phyloP scores from a whole-genome alignment of 106 monocot genomes.

The Alisma plantagoaquatica region DNA sequence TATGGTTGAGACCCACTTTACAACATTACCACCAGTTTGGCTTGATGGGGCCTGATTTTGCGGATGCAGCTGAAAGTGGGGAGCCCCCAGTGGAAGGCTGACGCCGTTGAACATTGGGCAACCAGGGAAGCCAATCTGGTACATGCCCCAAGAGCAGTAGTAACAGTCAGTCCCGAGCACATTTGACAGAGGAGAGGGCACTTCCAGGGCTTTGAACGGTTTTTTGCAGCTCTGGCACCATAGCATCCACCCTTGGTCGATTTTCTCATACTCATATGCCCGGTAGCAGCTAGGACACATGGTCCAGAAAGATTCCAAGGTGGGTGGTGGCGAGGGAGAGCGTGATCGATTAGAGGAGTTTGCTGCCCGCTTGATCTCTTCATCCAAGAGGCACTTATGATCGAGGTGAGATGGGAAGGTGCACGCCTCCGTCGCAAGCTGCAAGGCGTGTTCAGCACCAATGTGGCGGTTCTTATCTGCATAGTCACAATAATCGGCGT shows the following conservation, averaged over 20 bases:
- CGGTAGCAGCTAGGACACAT: conserved; percentile 44
- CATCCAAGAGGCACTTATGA: conserved; percentile 33
- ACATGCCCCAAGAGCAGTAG: conserved; percentile 74
- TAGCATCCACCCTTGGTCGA: conserved; percentile 19
- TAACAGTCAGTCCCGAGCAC: conserved; percentile 68
- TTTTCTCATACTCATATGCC: conserved; percentile 46
- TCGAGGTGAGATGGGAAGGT: conserved; percentile 27
- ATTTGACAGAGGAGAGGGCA: conserved; percentile 33
- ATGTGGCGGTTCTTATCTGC: conserved; percentile 6
- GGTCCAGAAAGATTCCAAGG: conserved; percentile 47
- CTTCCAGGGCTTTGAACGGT: conserved; percentile 32
- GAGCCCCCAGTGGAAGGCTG: conserved; percentile 9
- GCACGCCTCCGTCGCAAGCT: conserved; percentile 24
- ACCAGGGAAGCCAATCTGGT: conserved; percentile 55
- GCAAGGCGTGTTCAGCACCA: conserved; percentile 14
- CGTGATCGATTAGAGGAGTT: neutral
- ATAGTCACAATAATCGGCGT: conserved; percentile 28
- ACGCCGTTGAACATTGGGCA: conserved; percentile 10
- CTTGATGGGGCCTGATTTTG: too few relatives aligned
- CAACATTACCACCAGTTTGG: too few relatives aligned
- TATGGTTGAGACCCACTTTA: too few relatives aligned
- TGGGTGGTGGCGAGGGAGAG: neutral
- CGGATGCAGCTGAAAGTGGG: too few relatives aligned
- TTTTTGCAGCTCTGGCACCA: conserved; percentile 37
- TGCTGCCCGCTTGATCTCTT: conserved; percentile 19